Evolutionary conservation across 768 basidiomycete genomes (phyloP).

Genomic region (Leccinum variicolor): DNA sequence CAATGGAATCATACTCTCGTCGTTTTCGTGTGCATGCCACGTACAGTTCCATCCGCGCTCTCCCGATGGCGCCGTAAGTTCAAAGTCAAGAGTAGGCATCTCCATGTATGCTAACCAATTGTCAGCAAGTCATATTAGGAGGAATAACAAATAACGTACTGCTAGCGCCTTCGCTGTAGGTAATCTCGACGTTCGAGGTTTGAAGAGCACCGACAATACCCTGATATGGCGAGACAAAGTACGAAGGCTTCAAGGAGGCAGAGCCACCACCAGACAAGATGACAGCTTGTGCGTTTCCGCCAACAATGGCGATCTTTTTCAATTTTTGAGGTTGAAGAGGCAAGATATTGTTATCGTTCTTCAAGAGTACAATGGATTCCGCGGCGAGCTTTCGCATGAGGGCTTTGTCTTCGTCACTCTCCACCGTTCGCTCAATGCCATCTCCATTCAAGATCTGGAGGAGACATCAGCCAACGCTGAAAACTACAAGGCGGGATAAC

Average conservation of each 20-base stretch:
- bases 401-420: slow-evolving; percentile 56
- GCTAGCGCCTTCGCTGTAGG: slow-evolving; percentile 66
- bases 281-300: slow-evolving; percentile 58
- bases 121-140: not conserved
- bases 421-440: slow-evolving; percentile 58
- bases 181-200: slow-evolving; percentile 48
- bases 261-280: slow-evolving; percentile 79
- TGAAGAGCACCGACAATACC: slow-evolving; percentile 64
- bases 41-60: slow-evolving; percentile 62
- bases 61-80: slow-evolving; percentile 56
- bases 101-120: slow-evolving; percentile 52
- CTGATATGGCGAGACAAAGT: slow-evolving; percentile 73
- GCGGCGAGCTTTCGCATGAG: slow-evolving; percentile 68
- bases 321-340: slow-evolving; percentile 39
- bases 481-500: not conserved
- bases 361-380: slow-evolving; percentile 70
- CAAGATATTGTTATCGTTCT: slow-evolving; percentile 53
- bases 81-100: slow-evolving; percentile 66
- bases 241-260: slow-evolving; percentile 66
- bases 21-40: slow-evolving; percentile 56
- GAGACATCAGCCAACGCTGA: not conserved
- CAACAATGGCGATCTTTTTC: slow-evolving; percentile 74
- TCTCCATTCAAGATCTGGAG: slow-evolving; percentile 67
- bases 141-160: slow-evolving; percentile 37
- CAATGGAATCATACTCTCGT: slow-evolving; percentile 53